phyloP scores from a whole-genome alignment of 2,329 filamentous ascomycete species.

The Apiospora aurea region DNA sequence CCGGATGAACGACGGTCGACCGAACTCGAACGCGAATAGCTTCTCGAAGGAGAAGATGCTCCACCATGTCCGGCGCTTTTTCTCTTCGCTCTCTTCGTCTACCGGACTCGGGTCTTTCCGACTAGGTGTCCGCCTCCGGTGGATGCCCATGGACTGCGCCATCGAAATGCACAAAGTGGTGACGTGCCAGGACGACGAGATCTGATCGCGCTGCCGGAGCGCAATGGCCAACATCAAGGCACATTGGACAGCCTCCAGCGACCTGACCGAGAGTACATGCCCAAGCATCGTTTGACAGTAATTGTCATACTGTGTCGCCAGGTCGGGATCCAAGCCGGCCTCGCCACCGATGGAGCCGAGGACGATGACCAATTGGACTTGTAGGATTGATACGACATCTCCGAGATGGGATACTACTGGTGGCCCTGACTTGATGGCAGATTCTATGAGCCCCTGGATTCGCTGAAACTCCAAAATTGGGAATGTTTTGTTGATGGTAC shows the following conservation, averaged over 20 bases:
- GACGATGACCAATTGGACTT: background rate
- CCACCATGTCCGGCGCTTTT: constrained; percentile 26
- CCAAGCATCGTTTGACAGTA: constrained; percentile 26
- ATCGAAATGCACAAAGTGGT: constrained; percentile 25
- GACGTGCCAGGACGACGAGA: constrained; percentile 26
- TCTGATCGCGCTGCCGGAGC: constrained; percentile 25
- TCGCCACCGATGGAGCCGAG: background rate
- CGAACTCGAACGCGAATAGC: constrained; percentile 28
- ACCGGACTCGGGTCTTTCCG: constrained; percentile 9
- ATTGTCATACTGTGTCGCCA: constrained; percentile 7
- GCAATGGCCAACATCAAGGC: constrained; percentile 26
- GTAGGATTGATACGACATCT: constrained; percentile 16
- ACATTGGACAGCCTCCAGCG: constrained; percentile 25
- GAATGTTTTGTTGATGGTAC: constrained; percentile 26
- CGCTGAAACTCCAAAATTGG: constrained; percentile 23
- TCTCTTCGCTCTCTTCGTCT: constrained; percentile 23
- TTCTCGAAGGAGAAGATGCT: constrained; percentile 29
- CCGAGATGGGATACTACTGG: constrained; percentile 18
- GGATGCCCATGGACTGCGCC: constrained; percentile 25
- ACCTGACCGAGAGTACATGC: constrained; percentile 21
- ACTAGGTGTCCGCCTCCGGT: background rate
- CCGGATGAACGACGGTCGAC: constrained; percentile 22
- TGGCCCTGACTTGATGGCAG: constrained; percentile 7
- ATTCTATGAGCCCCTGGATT: background rate
- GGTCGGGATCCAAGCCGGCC: background rate